A percentile compares a stretch with the other conserved stretches of the same genome.
Conservation (phyloP, 1,284 basidiomycete species). For the Quambalaria eucalypti region DNA sequence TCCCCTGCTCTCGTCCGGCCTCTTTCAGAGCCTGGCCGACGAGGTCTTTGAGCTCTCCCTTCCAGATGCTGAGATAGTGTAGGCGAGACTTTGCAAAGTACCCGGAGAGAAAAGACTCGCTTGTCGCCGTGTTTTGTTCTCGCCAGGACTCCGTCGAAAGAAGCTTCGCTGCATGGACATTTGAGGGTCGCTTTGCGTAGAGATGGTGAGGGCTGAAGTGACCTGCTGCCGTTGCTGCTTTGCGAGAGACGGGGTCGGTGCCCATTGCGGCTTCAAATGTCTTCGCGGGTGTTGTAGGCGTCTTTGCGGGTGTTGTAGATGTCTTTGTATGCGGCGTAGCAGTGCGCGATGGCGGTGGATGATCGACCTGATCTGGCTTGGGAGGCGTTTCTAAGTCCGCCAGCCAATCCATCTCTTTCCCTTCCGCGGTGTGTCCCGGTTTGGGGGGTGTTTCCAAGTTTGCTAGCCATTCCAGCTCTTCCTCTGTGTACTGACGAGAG, state of each 20-base stretch:
- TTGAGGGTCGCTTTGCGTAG: slow-evolving; percentile 25
- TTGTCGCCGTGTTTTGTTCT: slow-evolving; percentile 72
- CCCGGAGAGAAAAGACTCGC: slow-evolving; percentile 71
- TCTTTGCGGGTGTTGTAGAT: too few species aligned
- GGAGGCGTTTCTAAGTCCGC: slow-evolving; percentile 2
- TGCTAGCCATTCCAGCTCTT: slow-evolving; percentile 3
- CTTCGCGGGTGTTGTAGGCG: slow-evolving; percentile 7
- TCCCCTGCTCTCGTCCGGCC: slow-evolving; percentile 64
- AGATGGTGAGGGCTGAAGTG: slow-evolving; percentile 4
- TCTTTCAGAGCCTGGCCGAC: slow-evolving; percentile 56
- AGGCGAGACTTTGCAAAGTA: slow-evolving; percentile 86
- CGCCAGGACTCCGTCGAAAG: slow-evolving; percentile 57
- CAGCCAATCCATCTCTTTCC: not conserved
- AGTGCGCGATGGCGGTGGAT: too few species aligned
- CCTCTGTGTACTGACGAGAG: not conserved
- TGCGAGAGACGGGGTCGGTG: slow-evolving; percentile 17
- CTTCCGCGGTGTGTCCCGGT: not conserved
- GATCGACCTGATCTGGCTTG: slow-evolving; percentile 1
- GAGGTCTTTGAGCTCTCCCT: slow-evolving; percentile 72
- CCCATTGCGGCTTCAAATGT: slow-evolving; percentile 16
- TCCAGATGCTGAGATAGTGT: slow-evolving; percentile 86
- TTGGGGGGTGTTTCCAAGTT: slow-evolving; percentile 8
- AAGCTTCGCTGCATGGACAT: slow-evolving; percentile 27
- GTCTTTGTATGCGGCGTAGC: too few species aligned
- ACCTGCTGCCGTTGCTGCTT: slow-evolving; percentile 11